Conservation (phyloP, 768 basidiomycete genomes). For the Agaricus subrufescens region DNA sequence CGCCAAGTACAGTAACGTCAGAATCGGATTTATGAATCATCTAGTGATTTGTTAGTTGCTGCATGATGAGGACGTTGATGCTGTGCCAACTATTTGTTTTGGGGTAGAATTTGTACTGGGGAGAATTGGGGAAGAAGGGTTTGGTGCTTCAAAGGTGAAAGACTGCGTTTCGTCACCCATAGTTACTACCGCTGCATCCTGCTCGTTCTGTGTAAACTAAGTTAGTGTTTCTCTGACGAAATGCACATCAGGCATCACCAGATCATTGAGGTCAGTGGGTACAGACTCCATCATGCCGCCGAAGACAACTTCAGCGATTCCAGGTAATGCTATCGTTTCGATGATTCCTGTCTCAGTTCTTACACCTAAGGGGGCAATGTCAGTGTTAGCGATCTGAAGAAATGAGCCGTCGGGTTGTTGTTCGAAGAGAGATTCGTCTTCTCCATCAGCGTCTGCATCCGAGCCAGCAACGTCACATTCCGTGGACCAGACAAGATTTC, state of each 20-base stretch:
- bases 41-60: not conserved
- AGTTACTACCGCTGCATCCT: slow-evolving; percentile 8
- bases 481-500: slow-evolving; percentile 64
- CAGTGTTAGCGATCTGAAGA: slow-evolving; percentile 18
- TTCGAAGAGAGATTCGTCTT: slow-evolving; percentile 48
- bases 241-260: slow-evolving; percentile 34
- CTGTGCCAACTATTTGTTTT: not conserved
- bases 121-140: not conserved
- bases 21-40: not conserved
- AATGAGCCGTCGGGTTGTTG: slow-evolving; percentile 32
- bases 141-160: slow-evolving; percentile 13
- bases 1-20: not conserved
- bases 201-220: slow-evolving; percentile 11
- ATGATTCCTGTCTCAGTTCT: slow-evolving; percentile 53
- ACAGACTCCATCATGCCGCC: slow-evolving; percentile 46
- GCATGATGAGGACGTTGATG: not conserved
- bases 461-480: slow-evolving; percentile 44
- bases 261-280: slow-evolving; percentile 49
- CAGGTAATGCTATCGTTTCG: slow-evolving; percentile 30
- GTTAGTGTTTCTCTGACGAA: not conserved
- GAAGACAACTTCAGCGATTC: slow-evolving; percentile 40
- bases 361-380: slow-evolving; percentile 48
- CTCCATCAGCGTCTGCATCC: slow-evolving; percentile 57
- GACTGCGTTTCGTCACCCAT: slow-evolving; percentile 50
- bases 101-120: not conserved